A percentile compares a stretch with the other conserved stretches of the same genome.
phyloP scores from a whole-genome alignment of 306 rosid genomes.

The Pueraria montana region DNA sequence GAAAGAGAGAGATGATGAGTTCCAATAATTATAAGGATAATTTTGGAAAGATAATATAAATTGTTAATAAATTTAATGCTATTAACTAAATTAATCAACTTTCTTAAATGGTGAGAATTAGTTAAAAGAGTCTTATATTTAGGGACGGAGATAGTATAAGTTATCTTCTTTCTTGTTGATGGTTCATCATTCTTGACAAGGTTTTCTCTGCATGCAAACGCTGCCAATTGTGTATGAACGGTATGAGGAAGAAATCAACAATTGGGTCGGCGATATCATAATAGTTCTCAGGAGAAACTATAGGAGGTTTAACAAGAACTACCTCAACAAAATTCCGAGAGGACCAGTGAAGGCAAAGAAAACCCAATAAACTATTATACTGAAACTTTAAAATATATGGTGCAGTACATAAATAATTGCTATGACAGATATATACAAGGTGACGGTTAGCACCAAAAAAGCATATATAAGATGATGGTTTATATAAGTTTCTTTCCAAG shows the following conservation, averaged over 20 bases:
- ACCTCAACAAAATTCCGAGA: slow-evolving; percentile 83
- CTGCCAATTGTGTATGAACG: slow-evolving; percentile 76
- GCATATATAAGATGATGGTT: neutral
- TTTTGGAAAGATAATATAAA: too few relatives aligned
- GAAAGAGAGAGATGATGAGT: too few relatives aligned
- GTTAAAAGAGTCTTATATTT: too few relatives aligned
- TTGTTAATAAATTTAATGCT: too few relatives aligned
- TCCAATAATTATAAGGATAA: too few relatives aligned
- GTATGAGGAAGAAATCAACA: slow-evolving; percentile 70
- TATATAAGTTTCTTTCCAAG: neutral
- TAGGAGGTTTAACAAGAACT: slow-evolving; percentile 58
- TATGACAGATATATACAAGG: neutral
- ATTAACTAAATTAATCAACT: too few relatives aligned
- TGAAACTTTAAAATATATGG: neutral
- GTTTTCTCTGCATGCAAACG: slow-evolving; percentile 61
- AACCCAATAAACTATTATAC: slow-evolving; percentile 48
- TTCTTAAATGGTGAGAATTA: too few relatives aligned
- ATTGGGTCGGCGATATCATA: slow-evolving; percentile 50
- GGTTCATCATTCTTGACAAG: slow-evolving; percentile 52
- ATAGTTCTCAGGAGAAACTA: slow-evolving; percentile 59
- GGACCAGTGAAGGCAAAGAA: slow-evolving; percentile 79
- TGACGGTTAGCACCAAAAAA: neutral
- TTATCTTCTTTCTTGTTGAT: slow-evolving; percentile 42
- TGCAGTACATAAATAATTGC: slow-evolving; percentile 3
- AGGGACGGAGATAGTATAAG: too few relatives aligned